Evolutionary conservation across 1,139 yeast genomes (phyloP).

Genomic region (Suhomyces atakaporum): DNA sequence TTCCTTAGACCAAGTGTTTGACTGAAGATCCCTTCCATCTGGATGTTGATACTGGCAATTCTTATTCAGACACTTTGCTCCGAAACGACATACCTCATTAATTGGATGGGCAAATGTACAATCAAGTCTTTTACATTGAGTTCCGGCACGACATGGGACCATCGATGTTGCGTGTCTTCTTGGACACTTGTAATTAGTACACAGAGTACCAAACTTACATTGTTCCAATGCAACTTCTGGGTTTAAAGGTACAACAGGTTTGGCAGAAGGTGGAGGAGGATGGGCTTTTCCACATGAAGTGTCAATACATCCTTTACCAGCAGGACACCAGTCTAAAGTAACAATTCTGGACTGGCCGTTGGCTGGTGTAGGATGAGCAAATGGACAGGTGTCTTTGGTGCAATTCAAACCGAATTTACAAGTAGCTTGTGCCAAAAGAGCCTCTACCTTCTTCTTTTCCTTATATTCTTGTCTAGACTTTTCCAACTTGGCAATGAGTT

Average conservation of each 20-base stretch:
- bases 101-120: slow-evolving; percentile 84
- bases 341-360: slow-evolving; percentile 71
- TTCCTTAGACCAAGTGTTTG: slow-evolving; percentile 49
- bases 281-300: slow-evolving; percentile 70
- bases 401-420: slow-evolving; percentile 80
- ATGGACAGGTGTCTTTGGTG: slow-evolving; percentile 76
- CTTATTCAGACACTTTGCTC: slow-evolving; percentile 67
- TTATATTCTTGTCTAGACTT: slow-evolving; percentile 53
- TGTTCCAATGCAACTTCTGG: slow-evolving; percentile 65
- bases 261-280: slow-evolving; percentile 63
- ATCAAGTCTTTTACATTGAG: slow-evolving; percentile 72
- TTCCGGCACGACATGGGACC: slow-evolving; percentile 79
- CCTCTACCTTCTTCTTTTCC: slow-evolving; percentile 37
- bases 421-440: slow-evolving; percentile 35
- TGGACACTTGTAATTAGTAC: slow-evolving; percentile 78
- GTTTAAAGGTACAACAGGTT: slow-evolving; percentile 29
- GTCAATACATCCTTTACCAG: slow-evolving; percentile 65
- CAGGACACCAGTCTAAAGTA: slow-evolving; percentile 74
- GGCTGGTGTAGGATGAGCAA: slow-evolving; percentile 90
- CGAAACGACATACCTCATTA: slow-evolving; percentile 77
- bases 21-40: slow-evolving; percentile 55
- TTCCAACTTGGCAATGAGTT: slow-evolving; percentile 64
- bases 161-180: slow-evolving; percentile 80
- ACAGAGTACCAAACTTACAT: slow-evolving; percentile 74
- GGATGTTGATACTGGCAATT: slow-evolving; percentile 80